Base-by-base conservation (phyloP, 805 yeast genomes). In the Priceomyces fermenticarens region DNA sequence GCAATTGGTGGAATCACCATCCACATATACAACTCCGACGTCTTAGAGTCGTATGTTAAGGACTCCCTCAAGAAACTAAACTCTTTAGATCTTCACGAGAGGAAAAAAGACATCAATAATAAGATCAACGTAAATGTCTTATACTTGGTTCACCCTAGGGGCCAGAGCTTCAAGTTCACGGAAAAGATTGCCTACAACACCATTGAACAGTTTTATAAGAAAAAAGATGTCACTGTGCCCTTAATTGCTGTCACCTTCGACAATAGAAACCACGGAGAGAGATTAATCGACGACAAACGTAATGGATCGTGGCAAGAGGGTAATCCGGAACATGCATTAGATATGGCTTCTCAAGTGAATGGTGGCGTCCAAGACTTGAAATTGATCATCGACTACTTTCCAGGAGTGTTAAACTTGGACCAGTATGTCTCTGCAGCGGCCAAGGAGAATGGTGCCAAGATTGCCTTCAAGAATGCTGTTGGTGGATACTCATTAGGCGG, bases 401-500 rank as follows among this genome's bases (percentile, higher is more conserved):
- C 80, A 5, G 47, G 55, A 40, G 67, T 54, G 49, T 58, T 70
- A 30, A 54, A 63, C 34, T 57, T 66, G 42, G 69, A 65, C 13
- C 57, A 49, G 35, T 55, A 48, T 31, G 51, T 59, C 30, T 51
- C 51, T 15, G 41, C 42, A 8, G 23, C 33, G 3, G 38, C 41
- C 10, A 36, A 44, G 31, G 52, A 49, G 26, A 50, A 49, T 20
- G 53, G 52, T 5, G 44, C 53, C n/a, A 39, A 49, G 16, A 44
- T 70, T 36, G 48, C 50, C 39, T 65, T 41, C 53, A 55, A 36
- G 43, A 72, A 71, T 53, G 64, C 73, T 32, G 55, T 75, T 23
- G 50, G 69, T 10, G 86, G 85, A 1, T 64, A 65, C 31, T 77
- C 83, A 0, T 62, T 78, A 34, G 84, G 85, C 2, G 85, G 79